A percentile compares a stretch with the other conserved stretches of the same genome.
These are phyloP conservation scores for Clausena lansium DNA, from an alignment of 345 rosid species.

Conservation along the genomic window DNA sequence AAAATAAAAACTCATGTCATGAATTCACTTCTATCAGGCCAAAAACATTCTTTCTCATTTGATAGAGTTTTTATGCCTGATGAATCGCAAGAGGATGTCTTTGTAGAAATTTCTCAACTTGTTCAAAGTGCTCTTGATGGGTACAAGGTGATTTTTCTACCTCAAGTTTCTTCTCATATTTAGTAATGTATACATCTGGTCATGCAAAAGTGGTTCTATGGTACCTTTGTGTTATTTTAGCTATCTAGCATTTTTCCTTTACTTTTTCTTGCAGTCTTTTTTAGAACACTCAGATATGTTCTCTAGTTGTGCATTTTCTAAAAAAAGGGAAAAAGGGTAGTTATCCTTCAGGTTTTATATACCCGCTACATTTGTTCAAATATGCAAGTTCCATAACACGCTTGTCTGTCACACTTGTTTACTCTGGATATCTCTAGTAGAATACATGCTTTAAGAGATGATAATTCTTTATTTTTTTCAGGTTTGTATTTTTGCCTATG, in stretches of 20 bases:
- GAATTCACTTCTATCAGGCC: slow-evolving; percentile 47
- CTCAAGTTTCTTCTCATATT: background rate
- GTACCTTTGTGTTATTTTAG: background rate
- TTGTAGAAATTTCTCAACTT: slow-evolving; percentile 91
- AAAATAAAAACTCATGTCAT: slow-evolving; percentile 9
- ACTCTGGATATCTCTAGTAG: background rate
- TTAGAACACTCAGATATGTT: background rate
- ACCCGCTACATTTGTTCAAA: background rate
- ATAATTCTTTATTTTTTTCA: slow-evolving; percentile 23
- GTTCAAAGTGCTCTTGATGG: slow-evolving; percentile 99
- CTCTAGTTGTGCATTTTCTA: background rate
- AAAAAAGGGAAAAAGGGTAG: no score
- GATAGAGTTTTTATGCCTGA: slow-evolving; percentile 82
- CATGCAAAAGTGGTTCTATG: background rate
- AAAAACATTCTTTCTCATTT: slow-evolving; percentile 78
- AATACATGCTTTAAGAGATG: background rate
- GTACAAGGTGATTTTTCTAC: slow-evolving; percentile 64
- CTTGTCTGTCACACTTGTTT: background rate
- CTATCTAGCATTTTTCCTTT: background rate
- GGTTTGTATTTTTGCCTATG: slow-evolving; percentile 99
- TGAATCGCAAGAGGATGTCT: slow-evolving; percentile 79
- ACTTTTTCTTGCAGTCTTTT: background rate
- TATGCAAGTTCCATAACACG: background rate
- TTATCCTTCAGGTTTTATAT: background rate
- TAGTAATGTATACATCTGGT: background rate